Base-by-base conservation (phyloP, 139 green algal species). In the Coelastrella sp. region DNA sequence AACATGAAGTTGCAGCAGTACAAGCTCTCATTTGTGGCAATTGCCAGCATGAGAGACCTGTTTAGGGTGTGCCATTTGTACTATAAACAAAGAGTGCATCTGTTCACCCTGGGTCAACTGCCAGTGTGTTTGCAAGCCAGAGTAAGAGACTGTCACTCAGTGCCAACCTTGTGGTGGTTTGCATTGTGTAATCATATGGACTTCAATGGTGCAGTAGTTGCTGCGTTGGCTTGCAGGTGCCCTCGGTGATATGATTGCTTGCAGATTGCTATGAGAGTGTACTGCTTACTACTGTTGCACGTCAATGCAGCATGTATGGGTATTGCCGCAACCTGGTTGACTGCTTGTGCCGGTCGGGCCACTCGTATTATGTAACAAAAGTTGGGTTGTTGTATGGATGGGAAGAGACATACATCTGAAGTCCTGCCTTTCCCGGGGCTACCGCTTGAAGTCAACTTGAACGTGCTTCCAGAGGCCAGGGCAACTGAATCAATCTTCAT, bases 241-340 rank as follows among this genome's bases (percentile, higher is more conserved):
- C 16, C 11, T 71, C 54, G 4, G 77, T 59, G 16, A 59, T 81
- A 58, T 83, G 77, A 83, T 13, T 83, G 77, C 77, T 56, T 32
- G 77, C 77, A 83, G 54, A 32, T 7, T 20, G 77, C 77, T 47
- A 32, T 83, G 77, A 83, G 77, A 83, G 54, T 83, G 47, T 23
- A 60, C 58, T 83, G 8, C 7, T 65, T 47, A 47, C 32, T 47
- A 47, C 13, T 7, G 64, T 14, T 20, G 64, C 2, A 71, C 2
- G 16, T 71, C 16, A 71, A 14, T 71, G 64, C 64, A 71, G 64
- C 64, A 71, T 71, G 64, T 11, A 71, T 20, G 64, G 64, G 7
- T 11, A 20, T 11, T 71, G 16, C 64, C 16, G 64, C 61, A 71
- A 71, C 11, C 14, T 19, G 11, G 3, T 5, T 71, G 4, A 4